phyloP scores from a whole-genome alignment of 2,329 filamentous ascomycete genomes.

The Setomelanomma holmii region DNA sequence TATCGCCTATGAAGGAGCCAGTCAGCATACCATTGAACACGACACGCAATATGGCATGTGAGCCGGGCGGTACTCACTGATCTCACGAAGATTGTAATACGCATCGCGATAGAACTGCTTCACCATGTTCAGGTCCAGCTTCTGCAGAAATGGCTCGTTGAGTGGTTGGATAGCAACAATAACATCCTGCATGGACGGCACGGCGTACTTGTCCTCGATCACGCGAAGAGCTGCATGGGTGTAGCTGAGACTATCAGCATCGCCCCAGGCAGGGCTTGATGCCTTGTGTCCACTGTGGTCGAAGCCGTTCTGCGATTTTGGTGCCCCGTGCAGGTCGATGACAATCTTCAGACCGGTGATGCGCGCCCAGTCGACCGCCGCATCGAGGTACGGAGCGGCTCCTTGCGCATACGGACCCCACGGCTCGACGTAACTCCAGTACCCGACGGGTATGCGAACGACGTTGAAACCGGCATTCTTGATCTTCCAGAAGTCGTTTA shows the following conservation, averaged over 20 bases:
- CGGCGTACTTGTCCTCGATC: slow-evolving; percentile 64
- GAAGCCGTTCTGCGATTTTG: slow-evolving; percentile 66
- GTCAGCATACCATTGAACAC: too few species aligned
- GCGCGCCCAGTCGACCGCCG: slow-evolving; percentile 63
- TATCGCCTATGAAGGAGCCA: too few species aligned
- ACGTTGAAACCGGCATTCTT: slow-evolving; percentile 64
- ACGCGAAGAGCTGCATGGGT: slow-evolving; percentile 64
- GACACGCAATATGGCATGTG: too few species aligned
- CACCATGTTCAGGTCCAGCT: slow-evolving; percentile 54
- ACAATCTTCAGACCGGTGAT: slow-evolving; percentile 61
- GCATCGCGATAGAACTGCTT: slow-evolving; percentile 64
- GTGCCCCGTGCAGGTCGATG: slow-evolving; percentile 63
- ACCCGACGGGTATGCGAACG: slow-evolving; percentile 66
- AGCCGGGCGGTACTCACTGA: too few species aligned
- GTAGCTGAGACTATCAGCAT: slow-evolving; percentile 55
- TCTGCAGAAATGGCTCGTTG: slow-evolving; percentile 63
- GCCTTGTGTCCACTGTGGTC: slow-evolving; percentile 65
- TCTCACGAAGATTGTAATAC: slow-evolving; percentile 57
- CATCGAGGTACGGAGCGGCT: slow-evolving; percentile 59
- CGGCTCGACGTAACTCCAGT: slow-evolving; percentile 59
- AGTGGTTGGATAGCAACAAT: slow-evolving; percentile 65
- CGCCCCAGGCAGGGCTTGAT: slow-evolving; percentile 53
- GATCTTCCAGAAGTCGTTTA: slow-evolving; percentile 63
- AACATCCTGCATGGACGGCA: slow-evolving; percentile 61
- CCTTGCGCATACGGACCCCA: slow-evolving; percentile 52